phyloP scores from a whole-genome alignment of 1,284 basidiomycete genomes.

The Malassezia caprae region DNA sequence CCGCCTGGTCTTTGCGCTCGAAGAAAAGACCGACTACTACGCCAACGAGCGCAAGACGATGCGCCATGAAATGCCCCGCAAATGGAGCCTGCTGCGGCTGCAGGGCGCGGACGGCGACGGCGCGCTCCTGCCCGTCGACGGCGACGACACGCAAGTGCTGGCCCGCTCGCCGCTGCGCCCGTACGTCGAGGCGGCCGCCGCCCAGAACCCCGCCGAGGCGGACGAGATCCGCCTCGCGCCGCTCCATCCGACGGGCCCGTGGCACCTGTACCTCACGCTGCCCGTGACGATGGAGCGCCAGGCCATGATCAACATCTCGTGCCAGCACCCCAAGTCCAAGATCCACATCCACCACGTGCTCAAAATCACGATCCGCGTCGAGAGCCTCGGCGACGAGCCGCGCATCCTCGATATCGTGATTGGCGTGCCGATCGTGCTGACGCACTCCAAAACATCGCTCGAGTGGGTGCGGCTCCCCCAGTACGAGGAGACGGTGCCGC shows the following conservation, averaged over 20 bases:
- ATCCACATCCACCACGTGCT: constrained; percentile 68
- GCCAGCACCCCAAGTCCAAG: constrained; percentile 70
- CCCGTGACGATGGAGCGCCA: constrained; percentile 39
- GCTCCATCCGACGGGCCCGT: constrained; percentile 54
- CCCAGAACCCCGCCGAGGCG: constrained; percentile 26
- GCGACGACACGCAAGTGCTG: constrained; percentile 51
- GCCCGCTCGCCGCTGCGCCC: constrained; percentile 50
- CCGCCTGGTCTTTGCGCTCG: constrained; percentile 65
- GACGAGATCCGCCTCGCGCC: constrained; percentile 49
- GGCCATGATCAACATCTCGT: constrained; percentile 63
- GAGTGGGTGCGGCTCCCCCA: constrained; percentile 41
- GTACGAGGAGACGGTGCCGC: constrained; percentile 22
- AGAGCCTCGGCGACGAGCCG: constrained; percentile 39
- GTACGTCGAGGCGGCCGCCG: constrained; percentile 27
- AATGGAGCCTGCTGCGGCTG: constrained; percentile 62
- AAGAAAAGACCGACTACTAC: constrained; percentile 57
- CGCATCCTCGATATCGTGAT: constrained; percentile 75
- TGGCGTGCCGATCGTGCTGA: constrained; percentile 61
- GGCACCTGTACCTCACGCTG: constrained; percentile 52
- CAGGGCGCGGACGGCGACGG: constrained; percentile 54
- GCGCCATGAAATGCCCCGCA: constrained; percentile 63
- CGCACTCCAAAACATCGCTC: constrained; percentile 33
- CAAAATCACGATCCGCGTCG: constrained; percentile 73
- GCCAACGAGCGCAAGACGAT: constrained; percentile 55
- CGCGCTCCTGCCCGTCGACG: constrained; percentile 60